These are phyloP conservation scores for Fusarium sp. DNA, from an alignment of 2,329 filamentous ascomycete species.

Conservation along the genomic window DNA sequence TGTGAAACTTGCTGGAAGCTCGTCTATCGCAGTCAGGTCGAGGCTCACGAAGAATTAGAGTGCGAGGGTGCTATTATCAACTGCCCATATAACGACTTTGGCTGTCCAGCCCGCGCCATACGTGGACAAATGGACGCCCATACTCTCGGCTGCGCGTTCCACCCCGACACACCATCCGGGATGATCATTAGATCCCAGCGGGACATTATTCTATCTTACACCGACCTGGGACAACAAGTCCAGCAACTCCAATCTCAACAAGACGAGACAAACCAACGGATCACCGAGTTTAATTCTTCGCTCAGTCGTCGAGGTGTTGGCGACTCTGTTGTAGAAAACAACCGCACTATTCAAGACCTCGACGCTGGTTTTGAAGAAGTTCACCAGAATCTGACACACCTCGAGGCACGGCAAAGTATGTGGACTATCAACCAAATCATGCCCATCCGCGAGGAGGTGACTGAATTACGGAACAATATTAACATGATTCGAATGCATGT, in stretches of 20 bases:
- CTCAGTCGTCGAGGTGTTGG: constrained; percentile 53
- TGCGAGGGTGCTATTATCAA: constrained; percentile 66
- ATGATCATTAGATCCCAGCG: constrained; percentile 64
- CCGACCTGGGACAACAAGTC: constrained; percentile 54
- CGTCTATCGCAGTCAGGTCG: constrained; percentile 61
- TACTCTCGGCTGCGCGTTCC: constrained; percentile 63
- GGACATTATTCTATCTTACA: constrained; percentile 61
- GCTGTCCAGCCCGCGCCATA: constrained; percentile 53
- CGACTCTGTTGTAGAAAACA: constrained; percentile 64
- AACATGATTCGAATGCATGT: constrained; percentile 72
- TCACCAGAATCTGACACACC: constrained; percentile 68
- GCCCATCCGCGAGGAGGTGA: constrained; percentile 73
- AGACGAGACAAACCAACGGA: constrained; percentile 51
- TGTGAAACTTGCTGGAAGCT: constrained; percentile 64
- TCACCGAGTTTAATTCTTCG: constrained; percentile 59
- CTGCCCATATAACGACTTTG: constrained; percentile 59
- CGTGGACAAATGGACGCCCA: constrained; percentile 61
- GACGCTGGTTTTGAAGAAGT: constrained; percentile 67
- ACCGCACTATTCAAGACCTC: constrained; percentile 59
- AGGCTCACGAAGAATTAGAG: constrained; percentile 61
- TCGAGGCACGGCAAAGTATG: constrained; percentile 71
- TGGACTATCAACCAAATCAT: constrained; percentile 73
- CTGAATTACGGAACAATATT: constrained; percentile 69
- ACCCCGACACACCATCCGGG: constrained; percentile 63
- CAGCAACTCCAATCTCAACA: constrained; percentile 54